Evolutionary conservation across 352 stramenopile species (phyloP).

Genomic region (Phytopythium mirpurense): DNA sequence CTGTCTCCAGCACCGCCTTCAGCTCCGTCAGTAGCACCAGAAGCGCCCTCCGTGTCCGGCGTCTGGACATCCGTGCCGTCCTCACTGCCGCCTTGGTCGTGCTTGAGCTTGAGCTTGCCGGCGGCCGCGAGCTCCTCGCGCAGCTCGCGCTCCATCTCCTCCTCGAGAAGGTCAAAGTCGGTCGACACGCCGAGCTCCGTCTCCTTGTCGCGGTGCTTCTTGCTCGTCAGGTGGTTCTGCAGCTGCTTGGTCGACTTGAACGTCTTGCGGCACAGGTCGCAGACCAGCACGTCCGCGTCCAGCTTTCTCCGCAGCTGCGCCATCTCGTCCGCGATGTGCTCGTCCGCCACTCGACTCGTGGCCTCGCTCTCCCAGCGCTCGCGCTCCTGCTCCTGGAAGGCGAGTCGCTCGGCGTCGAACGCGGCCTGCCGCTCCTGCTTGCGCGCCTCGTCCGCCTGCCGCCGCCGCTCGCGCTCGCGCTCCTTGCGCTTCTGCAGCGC

Average conservation of each 20-base stretch:
- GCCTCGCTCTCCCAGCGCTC: conserved; percentile 45
- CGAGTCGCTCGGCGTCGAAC: conserved; percentile 51
- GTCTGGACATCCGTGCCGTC: not conserved
- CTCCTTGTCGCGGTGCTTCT: conserved; percentile 80
- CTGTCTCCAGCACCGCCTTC: not conserved
- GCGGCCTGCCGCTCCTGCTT: conserved; percentile 53
- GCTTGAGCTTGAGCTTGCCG: conserved; percentile 21
- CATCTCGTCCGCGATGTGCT: conserved; percentile 60
- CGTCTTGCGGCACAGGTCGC: conserved; percentile 76
- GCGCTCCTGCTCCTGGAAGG: conserved; percentile 66
- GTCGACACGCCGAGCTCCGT: conserved; percentile 55
- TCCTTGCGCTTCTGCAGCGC: conserved; percentile 65
- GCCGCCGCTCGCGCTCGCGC: conserved; percentile 42
- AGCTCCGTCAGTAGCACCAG: no score
- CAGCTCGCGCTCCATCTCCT: conserved; percentile 52
- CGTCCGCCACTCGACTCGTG: conserved; percentile 46
- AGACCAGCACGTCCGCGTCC: conserved; percentile 61
- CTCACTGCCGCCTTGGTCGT: conserved; percentile 1
- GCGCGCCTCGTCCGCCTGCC: conserved; percentile 42
- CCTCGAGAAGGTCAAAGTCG: conserved; percentile 51
- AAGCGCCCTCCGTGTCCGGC: not conserved
- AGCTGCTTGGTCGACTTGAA: conserved; percentile 85
- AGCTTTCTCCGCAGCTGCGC: conserved; percentile 62
- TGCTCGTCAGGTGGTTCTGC: conserved; percentile 72
- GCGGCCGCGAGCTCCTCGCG: conserved; percentile 48